A percentile compares a stretch with the other conserved stretches of the same genome.
These are phyloP conservation scores for Panicum hallii DNA, from an alignment of 202 grass and related monocot species.

Conservation along the genomic window DNA sequence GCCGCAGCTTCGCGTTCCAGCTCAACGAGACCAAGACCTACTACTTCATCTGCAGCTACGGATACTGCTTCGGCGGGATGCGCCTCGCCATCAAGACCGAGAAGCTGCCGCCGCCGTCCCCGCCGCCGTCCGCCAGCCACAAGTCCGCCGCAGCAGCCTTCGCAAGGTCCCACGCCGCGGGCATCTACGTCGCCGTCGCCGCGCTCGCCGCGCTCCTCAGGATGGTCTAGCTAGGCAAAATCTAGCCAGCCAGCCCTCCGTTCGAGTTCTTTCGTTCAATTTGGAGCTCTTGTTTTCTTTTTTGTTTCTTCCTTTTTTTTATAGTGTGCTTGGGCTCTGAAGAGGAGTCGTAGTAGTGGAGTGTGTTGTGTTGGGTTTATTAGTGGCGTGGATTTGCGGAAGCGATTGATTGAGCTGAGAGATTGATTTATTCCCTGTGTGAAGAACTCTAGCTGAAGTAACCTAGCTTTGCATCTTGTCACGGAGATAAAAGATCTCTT, in stretches of 20 bases:
- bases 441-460: slow-evolving; percentile 47
- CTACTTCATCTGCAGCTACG: slow-evolving; percentile 99
- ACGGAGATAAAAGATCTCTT: background rate
- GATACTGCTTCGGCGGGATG: slow-evolving; percentile 93
- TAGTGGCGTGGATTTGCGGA: slow-evolving; percentile 47
- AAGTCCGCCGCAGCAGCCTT: slow-evolving; percentile 44
- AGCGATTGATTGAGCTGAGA: slow-evolving; percentile 41
- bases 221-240: slow-evolving; percentile 28
- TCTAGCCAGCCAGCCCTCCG: too few relatives aligned
- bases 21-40: slow-evolving; percentile 94
- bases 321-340: slow-evolving; percentile 3
- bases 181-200: slow-evolving; percentile 47
- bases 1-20: slow-evolving; percentile 85
- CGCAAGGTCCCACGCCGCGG: slow-evolving; percentile 24
- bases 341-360: slow-evolving; percentile 6
- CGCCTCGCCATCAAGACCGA: slow-evolving; percentile 73
- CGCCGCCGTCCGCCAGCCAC: slow-evolving; percentile 48
- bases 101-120: slow-evolving; percentile 69
- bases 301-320: background rate
- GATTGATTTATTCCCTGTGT: slow-evolving; percentile 42
- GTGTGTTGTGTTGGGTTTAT: background rate
- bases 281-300: background rate
- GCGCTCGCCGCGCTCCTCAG: slow-evolving; percentile 50
- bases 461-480: background rate
- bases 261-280: background rate